These are phyloP conservation scores for Metschnikowia anglica DNA, from an alignment of 805 yeast genomes.

Conservation along the genomic window DNA sequence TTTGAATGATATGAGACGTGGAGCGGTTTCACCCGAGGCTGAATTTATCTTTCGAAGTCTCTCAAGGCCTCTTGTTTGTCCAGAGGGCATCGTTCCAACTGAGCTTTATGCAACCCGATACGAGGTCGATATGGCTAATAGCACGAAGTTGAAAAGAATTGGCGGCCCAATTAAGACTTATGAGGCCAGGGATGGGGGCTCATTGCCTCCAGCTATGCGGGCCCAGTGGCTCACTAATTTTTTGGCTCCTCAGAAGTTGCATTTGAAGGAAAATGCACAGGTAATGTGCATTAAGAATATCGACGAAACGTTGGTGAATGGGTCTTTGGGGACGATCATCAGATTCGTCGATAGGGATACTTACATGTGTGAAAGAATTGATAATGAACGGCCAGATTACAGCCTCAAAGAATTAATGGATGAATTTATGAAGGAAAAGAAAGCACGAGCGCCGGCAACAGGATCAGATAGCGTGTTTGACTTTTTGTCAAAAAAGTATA, in stretches of 20 bases:
- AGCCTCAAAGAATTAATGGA: slow-evolving; percentile 24
- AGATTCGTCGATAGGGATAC: slow-evolving; percentile 51
- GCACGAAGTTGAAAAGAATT: slow-evolving; percentile 37
- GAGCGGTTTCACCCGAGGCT: slow-evolving; percentile 54
- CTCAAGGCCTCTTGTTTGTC: slow-evolving; percentile 55
- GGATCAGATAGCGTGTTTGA: slow-evolving; percentile 17
- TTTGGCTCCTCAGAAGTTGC: slow-evolving; percentile 19
- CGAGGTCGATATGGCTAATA: slow-evolving; percentile 81
- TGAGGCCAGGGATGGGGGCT: slow-evolving; percentile 37
- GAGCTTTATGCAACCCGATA: slow-evolving; percentile 82
- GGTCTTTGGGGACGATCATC: slow-evolving; percentile 78
- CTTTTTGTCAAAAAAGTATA: slow-evolving; percentile 11
- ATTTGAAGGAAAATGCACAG: slow-evolving; percentile 81
- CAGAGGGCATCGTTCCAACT: slow-evolving; percentile 84
- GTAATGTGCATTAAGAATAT: slow-evolving; percentile 87
- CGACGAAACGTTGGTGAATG: slow-evolving; percentile 81
- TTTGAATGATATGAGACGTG: slow-evolving; percentile 78
- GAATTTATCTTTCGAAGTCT: slow-evolving; percentile 49
- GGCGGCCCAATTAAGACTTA: slow-evolving; percentile 48
- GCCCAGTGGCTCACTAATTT: slow-evolving; percentile 16
- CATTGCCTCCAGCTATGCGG: slow-evolving; percentile 28
- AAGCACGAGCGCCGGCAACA: neutral
- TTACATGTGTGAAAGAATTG: slow-evolving; percentile 27
- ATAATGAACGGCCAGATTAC: slow-evolving; percentile 22
- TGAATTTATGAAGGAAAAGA: slow-evolving; percentile 5